phyloP scores from a whole-genome alignment of 208 protist genomes.

The Acanthamoeba triangularis region DNA sequence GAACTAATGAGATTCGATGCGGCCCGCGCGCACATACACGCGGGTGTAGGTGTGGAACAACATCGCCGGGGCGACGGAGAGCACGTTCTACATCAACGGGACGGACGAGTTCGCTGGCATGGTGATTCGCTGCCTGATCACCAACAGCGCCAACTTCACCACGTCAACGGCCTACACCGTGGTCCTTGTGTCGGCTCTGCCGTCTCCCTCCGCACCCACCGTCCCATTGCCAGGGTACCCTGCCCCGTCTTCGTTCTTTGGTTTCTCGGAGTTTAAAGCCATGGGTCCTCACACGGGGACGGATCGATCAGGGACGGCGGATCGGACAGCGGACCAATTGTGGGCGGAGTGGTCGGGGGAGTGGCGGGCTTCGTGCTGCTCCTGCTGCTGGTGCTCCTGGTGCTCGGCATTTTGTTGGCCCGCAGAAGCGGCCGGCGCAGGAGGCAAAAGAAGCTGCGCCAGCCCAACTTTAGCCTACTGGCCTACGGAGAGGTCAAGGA shows the following conservation, averaged over 20 bases:
- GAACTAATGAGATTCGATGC: not conserved
- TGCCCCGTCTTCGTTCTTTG: too few species aligned
- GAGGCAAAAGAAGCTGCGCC: not conserved
- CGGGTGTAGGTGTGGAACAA: not conserved
- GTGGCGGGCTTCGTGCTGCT: not conserved
- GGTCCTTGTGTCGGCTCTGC: not conserved
- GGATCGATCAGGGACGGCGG: not conserved
- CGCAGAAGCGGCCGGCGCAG: not conserved
- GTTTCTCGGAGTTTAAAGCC: too few species aligned
- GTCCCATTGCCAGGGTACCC: too few species aligned
- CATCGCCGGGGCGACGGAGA: not conserved
- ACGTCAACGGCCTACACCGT: not conserved
- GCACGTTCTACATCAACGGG: not conserved
- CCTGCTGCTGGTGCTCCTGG: not conserved
- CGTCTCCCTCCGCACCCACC: not conserved
- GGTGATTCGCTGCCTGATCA: slow-evolving; percentile 17
- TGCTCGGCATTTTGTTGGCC: not conserved
- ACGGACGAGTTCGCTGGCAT: slow-evolving; percentile 3
- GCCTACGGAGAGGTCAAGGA: not conserved
- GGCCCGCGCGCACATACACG: too few species aligned
- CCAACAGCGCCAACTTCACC: slow-evolving; percentile 4
- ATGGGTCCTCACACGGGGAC: not conserved
- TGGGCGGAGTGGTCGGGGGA: slow-evolving; percentile 5
- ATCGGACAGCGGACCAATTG: not conserved
- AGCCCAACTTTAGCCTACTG: not conserved